Base-by-base conservation (phyloP, 2,329 filamentous ascomycete genomes). In the Karstenula rhodostoma region DNA sequence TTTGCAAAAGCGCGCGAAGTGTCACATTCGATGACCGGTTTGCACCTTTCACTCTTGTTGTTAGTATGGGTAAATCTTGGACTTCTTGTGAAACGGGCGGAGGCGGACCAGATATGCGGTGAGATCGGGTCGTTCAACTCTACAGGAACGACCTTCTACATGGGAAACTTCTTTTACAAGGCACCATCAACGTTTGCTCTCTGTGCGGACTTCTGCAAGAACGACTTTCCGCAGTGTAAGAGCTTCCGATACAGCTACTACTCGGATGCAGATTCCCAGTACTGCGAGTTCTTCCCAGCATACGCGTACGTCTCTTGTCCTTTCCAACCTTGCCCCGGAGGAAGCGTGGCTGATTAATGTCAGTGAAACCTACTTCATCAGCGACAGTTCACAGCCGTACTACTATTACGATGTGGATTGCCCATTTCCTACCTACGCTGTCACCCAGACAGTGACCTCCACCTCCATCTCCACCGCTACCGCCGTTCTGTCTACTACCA, bases 81-180 rank as follows among this genome's bases (percentile, higher is more conserved):
- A 46, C 17, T 40, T 12, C 37, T 58, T 19, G 37, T 47, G 29
- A 17, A 12, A 51, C 13, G 10, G 7, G 25, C 15, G 6, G 37
- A 43, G 29, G 56, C 60, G 4, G 60, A 2, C 2, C 60, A 62
- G 19, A 53, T 65, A 23, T 71, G 66, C 57, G 64, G 63, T 4
- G 32, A 50, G 2, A 19, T 61, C 25, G 67, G 67, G 9, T 58
- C 58, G 3, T 56, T 67, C 43, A 57, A 69, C 50, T 22, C 52
- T 2, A 57, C 46, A 1, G 61, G 32, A 10, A 19, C 63, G 2
- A 55, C 57, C 1, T 68, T 57, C 25, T 72, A 67, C 27, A 71
- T 71, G 67, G 65, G 66, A 5, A 70, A 71, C 27, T 70, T 70
- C 60, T 69, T 70, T 50, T 71, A 64, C 59, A 65, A 62, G 29